Conservation (phyloP, 2,329 filamentous ascomycete genomes). For the Sporothrix protearum region DNA sequence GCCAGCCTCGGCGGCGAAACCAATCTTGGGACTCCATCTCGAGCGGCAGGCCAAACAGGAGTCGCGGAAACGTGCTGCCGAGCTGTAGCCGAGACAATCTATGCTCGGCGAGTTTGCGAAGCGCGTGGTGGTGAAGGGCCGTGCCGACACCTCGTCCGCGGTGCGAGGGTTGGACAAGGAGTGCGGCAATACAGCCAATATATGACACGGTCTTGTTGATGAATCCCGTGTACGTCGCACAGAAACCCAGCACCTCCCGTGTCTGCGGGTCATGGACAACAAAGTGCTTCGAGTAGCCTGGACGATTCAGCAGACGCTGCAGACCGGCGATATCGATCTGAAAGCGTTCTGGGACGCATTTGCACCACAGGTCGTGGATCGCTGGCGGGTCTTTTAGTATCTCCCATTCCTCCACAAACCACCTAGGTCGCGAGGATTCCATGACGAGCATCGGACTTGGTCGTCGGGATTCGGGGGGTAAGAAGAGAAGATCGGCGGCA, state of each 20-base stretch:
- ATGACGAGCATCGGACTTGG: constrained; percentile 27
- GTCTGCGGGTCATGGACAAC: constrained; percentile 49
- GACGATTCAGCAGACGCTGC: constrained; percentile 47
- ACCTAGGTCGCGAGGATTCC: constrained; percentile 38
- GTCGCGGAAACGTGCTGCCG: constrained; percentile 56
- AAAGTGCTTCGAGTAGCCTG: constrained; percentile 57
- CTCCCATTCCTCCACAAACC: constrained; percentile 44
- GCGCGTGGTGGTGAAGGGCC: constrained; percentile 51
- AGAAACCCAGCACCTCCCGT: constrained; percentile 52
- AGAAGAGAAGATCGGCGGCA: constrained; percentile 52
- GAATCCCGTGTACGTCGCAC: constrained; percentile 58
- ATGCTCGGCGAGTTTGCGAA: constrained; percentile 48
- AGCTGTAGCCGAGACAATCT: constrained; percentile 53
- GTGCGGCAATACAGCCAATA: constrained; percentile 52
- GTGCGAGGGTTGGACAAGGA: constrained; percentile 50
- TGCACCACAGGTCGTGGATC: constrained; percentile 47
- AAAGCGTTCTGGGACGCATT: constrained; percentile 46
- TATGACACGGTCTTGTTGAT: constrained; percentile 47
- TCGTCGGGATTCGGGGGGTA: constrained; percentile 28
- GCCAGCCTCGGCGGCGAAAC: constrained; percentile 55
- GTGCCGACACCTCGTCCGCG: constrained; percentile 51
- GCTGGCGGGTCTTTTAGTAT: constrained; percentile 40
- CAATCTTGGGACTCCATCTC: constrained; percentile 46
- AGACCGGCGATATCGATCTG: constrained; percentile 44
- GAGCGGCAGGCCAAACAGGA: constrained; percentile 52